phyloP scores from a whole-genome alignment of 257 asterid genomes.

The Thymus mandschuricus region DNA sequence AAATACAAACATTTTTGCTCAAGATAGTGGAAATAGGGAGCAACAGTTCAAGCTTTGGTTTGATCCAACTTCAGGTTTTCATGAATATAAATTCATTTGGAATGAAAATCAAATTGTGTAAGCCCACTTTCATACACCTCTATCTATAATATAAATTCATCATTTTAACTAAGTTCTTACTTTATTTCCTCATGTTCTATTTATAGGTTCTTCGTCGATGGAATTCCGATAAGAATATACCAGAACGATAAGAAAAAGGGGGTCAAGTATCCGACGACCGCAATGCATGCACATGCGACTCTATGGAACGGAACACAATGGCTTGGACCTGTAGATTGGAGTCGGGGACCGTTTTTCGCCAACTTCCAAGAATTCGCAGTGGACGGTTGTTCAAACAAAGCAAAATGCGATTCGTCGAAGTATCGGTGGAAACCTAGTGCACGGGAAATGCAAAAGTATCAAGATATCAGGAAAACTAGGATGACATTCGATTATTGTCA shows the following conservation, averaged over 20 bases:
- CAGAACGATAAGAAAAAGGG: neutral
- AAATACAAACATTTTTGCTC: constrained; percentile 19
- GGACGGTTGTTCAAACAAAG: neutral
- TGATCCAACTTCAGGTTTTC: constrained; percentile 23
- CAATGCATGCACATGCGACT: constrained; percentile 14
- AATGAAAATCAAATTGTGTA: constrained; percentile 24
- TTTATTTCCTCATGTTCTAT: too few relatives aligned
- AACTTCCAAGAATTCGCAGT: neutral
- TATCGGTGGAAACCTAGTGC: neutral
- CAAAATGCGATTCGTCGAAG: neutral
- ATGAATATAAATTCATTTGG: constrained; percentile 26
- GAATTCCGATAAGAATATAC: constrained; percentile 16
- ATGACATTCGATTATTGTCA: neutral
- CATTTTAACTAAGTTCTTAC: too few relatives aligned
- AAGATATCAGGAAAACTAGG: neutral
- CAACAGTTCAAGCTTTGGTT: constrained; percentile 28
- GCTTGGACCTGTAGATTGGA: constrained; percentile 26
- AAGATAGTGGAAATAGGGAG: constrained; percentile 22
- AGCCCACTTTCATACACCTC: neutral
- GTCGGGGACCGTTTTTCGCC: neutral
- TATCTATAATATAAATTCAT: too few relatives aligned
- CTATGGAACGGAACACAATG: constrained; percentile 22
- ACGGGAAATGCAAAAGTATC: neutral
- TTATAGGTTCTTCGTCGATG: constrained; percentile 15
- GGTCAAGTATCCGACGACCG: neutral